phyloP scores from a whole-genome alignment of 1,139 yeast species.

The Lodderomyces orthopsilosis region DNA sequence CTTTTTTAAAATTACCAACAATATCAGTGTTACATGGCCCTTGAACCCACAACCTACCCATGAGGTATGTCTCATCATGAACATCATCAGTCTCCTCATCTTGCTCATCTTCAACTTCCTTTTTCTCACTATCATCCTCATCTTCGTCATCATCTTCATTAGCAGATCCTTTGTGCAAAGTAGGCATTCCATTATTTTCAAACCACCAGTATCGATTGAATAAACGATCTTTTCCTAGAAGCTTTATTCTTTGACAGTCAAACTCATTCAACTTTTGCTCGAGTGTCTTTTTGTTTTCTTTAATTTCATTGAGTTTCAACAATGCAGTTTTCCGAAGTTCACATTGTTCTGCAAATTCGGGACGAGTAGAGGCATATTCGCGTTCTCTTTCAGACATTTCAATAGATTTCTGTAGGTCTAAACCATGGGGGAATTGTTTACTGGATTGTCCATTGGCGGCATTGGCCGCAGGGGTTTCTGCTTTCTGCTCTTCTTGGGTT shows the following conservation, averaged over 20 bases:
- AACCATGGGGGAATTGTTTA: constrained; percentile 10
- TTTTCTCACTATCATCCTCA: constrained; percentile 27
- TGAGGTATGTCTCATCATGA: constrained; percentile 61
- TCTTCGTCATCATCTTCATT: constrained; percentile 41
- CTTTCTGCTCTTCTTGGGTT: neutral
- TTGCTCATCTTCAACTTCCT: constrained; percentile 30
- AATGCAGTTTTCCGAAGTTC: constrained; percentile 40
- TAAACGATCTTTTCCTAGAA: constrained; percentile 79
- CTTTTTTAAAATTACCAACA: constrained; percentile 19
- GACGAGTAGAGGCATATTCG: constrained; percentile 43
- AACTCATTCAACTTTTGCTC: constrained; percentile 60
- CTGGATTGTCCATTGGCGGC: neutral
- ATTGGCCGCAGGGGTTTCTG: constrained; percentile 3
- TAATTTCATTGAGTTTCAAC: constrained; percentile 41
- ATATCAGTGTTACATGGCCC: constrained; percentile 79
- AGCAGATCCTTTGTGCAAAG: constrained; percentile 42
- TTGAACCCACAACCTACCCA: constrained; percentile 92
- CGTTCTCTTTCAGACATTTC: constrained; percentile 55
- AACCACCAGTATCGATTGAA: constrained; percentile 96
- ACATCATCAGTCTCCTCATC: constrained; percentile 41
- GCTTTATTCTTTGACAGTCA: constrained; percentile 75
- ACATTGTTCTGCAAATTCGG: constrained; percentile 46
- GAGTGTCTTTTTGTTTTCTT: constrained; percentile 45
- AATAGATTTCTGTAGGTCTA: constrained; percentile 23
- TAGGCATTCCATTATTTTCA: constrained; percentile 79